phyloP scores from a whole-genome alignment of 2,329 filamentous ascomycete species.

The Coleophoma cylindrospora region DNA sequence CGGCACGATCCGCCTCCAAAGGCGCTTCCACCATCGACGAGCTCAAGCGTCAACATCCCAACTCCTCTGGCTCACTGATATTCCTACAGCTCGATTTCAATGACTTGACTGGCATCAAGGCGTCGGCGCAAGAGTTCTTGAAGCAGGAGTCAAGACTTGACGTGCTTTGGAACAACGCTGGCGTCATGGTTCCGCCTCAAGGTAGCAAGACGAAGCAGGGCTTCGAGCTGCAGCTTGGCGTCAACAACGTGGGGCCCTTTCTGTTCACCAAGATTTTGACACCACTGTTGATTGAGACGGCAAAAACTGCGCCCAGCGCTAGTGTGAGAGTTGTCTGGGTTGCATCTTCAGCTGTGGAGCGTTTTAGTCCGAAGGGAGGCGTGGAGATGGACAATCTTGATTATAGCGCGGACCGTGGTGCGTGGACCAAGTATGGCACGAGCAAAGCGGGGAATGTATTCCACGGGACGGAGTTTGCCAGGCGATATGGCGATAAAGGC shows the following conservation, averaged over 20 bases:
- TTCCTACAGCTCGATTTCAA: conserved; percentile 32
- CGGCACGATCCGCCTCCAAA: neutral
- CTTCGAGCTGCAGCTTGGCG: conserved; percentile 28
- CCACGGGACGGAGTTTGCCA: conserved; percentile 5
- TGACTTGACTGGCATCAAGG: conserved; percentile 18
- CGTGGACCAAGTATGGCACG: conserved; percentile 4
- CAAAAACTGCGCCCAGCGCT: neutral
- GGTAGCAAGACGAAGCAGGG: conserved; percentile 4
- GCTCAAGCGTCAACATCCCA: conserved; percentile 10
- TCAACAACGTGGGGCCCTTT: conserved; percentile 27
- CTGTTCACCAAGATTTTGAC: conserved; percentile 28
- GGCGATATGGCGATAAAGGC: conserved; percentile 1
- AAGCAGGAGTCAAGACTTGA: conserved; percentile 14
- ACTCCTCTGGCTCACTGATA: conserved; percentile 27
- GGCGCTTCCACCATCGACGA: neutral
- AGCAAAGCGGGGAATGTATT: conserved; percentile 11
- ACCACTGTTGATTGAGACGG: conserved; percentile 10
- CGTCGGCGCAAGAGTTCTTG: conserved; percentile 15
- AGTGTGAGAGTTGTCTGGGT: conserved; percentile 7
- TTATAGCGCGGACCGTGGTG: neutral
- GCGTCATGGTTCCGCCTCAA: conserved; percentile 12
- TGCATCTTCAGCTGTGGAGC: neutral
- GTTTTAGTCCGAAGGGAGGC: neutral
- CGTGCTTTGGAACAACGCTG: conserved; percentile 22
- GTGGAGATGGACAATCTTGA: conserved; percentile 1